Percentiles rank a stretch among this genome's conserved stretches.
phyloP scores from a whole-genome alignment of 306 rosid species.

The Trifolium fragiferum region DNA sequence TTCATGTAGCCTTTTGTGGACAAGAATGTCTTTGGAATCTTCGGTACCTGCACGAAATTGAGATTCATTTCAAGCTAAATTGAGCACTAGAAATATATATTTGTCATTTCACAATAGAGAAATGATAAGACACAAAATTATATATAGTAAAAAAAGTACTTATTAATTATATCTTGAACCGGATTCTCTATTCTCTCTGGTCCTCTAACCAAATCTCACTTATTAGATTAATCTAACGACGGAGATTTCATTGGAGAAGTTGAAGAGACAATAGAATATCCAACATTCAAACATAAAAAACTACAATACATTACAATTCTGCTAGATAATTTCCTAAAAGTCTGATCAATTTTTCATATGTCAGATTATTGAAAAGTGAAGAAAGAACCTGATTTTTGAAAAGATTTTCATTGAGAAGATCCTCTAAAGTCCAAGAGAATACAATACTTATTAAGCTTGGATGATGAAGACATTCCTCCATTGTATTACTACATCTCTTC shows the following conservation, averaged over 20 bases:
- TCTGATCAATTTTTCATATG: background rate
- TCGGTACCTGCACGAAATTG: constrained; percentile 44
- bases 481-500: background rate
- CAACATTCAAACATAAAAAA: background rate
- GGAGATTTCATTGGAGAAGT: background rate
- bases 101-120: background rate
- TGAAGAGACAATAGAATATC: background rate
- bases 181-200: background rate
- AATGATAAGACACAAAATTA: background rate
- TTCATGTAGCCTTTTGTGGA: constrained; percentile 47
- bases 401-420: constrained; percentile 41
- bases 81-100: background rate
- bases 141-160: background rate
- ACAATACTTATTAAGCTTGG: constrained; percentile 28
- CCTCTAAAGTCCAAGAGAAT: constrained; percentile 51
- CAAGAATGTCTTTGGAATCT: constrained; percentile 55
- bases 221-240: background rate
- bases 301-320: background rate
- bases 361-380: background rate
- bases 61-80: background rate
- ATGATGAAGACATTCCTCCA: background rate
- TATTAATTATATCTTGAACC: no score
- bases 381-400: constrained; percentile 39
- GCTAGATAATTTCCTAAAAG: background rate
- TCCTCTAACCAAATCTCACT: background rate